Conservation (phyloP, 1,139 yeast species). For the Diutina scorzettiae region DNA sequence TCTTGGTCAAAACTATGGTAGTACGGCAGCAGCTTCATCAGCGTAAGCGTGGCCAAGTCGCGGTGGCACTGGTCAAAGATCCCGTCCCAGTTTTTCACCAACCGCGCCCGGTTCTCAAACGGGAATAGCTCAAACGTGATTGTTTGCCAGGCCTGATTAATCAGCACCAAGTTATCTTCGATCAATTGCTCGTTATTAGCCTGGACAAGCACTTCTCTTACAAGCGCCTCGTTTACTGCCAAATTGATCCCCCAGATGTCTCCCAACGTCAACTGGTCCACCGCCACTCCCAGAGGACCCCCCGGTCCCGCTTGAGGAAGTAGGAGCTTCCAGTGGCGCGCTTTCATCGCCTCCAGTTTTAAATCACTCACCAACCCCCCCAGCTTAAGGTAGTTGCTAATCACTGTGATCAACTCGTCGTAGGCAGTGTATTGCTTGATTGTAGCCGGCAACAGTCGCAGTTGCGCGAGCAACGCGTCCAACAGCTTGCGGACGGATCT, state of each 20-base stretch:
- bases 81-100: constrained; percentile 60
- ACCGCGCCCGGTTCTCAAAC: constrained; percentile 39
- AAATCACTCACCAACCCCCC: constrained; percentile 10
- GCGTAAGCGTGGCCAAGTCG: constrained; percentile 48
- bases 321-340: constrained; percentile 8
- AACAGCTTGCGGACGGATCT: background rate
- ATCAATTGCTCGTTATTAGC: constrained; percentile 69
- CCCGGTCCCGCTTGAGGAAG: background rate
- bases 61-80: constrained; percentile 49
- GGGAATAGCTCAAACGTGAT: constrained; percentile 43
- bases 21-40: constrained; percentile 66
- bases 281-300: background rate
- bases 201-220: constrained; percentile 41
- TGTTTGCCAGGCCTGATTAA: constrained; percentile 38
- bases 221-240: constrained; percentile 26
- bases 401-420: constrained; percentile 30
- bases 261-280: constrained; percentile 31
- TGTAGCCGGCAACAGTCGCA: background rate
- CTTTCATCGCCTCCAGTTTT: background rate
- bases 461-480: background rate
- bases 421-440: constrained; percentile 3
- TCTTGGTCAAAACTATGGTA: constrained; percentile 52
- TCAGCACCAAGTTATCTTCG: constrained; percentile 39
- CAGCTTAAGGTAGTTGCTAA: constrained; percentile 35
- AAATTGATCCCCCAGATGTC: constrained; percentile 52